Base-by-base conservation (phyloP, 1,139 yeast genomes). In the Taiozyma sp. region DNA sequence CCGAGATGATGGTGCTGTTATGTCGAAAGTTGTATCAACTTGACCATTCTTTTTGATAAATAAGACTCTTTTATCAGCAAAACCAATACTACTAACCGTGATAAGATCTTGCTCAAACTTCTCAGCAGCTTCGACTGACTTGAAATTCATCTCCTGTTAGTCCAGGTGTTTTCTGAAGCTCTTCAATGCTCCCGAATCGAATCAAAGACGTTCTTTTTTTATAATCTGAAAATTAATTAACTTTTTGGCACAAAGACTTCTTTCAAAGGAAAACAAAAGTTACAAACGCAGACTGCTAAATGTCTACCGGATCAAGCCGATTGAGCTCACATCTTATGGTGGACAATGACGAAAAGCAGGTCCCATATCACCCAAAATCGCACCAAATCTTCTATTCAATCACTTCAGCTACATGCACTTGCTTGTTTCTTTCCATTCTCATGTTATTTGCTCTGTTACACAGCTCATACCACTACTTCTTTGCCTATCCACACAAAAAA, bases 21-120 rank as follows among this genome's bases (percentile, higher is more conserved):
- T 58, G 47, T 66, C 72, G 47, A 66, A 71, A 0, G 71, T 63
- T 1, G 66, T 61, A 53, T 73, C 75, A 8, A 64, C 61, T 45
- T 72, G 71, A 1, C 76, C 76, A 51, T 71, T 58, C 29, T 54
- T 49, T 22, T 63, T 56, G 4, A 72, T 34, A 23, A 61, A 56
- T 1, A 72, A 45, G 0, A 71, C 48, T 10, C 58, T 50, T 51
- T 66, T 69, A 51, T 72, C 68, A 1, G 55, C 38, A 44, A 70
- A 69, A n/a, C 69, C 70, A 1, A 67, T 40, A 1, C 64, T 45
- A 4, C 63, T 60, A 24, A 69, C 67, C 0, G 60, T 55, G 2
- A 62, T 46, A 39, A 6, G 12, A 3, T 48, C 44, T 4, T 28
- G 28, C 2, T 27, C 44, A 30, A 46, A 2, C 1, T 13, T 13